Conservation (phyloP, 2,329 filamentous ascomycete genomes). For the Pestalotiopsis sp. region DNA sequence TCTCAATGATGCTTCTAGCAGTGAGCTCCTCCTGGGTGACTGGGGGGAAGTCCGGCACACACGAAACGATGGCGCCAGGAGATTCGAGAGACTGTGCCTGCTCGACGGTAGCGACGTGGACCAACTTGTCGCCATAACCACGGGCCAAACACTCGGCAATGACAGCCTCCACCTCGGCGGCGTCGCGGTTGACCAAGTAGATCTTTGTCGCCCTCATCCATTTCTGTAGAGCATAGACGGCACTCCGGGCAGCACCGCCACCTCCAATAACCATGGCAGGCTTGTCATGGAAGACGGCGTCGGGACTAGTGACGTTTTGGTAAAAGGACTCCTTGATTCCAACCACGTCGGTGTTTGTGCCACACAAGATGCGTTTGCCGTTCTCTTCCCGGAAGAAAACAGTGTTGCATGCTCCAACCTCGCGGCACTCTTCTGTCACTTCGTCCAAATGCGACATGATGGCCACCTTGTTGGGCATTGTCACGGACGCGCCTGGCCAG, state of each 20-base stretch:
- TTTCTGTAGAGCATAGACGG: slow-evolving; percentile 72
- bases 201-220: slow-evolving; percentile 68
- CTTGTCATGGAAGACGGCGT: slow-evolving; percentile 51
- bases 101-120: slow-evolving; percentile 61
- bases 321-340: slow-evolving; percentile 74
- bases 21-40: slow-evolving; percentile 60
- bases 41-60: slow-evolving; percentile 76
- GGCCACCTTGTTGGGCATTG: slow-evolving; percentile 81
- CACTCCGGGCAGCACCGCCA: slow-evolving; percentile 75
- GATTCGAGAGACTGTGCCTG: slow-evolving; percentile 59
- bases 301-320: slow-evolving; percentile 50
- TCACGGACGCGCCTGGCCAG: slow-evolving; percentile 65
- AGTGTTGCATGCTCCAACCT: slow-evolving; percentile 79
- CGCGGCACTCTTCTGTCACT: slow-evolving; percentile 69
- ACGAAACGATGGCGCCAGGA: slow-evolving; percentile 69
- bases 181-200: slow-evolving; percentile 77
- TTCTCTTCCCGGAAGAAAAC: slow-evolving; percentile 61
- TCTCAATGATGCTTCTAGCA: slow-evolving; percentile 56
- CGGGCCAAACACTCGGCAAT: slow-evolving; percentile 60
- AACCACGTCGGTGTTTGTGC: slow-evolving; percentile 80
- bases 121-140: slow-evolving; percentile 59
- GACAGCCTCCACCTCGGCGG: slow-evolving; percentile 65
- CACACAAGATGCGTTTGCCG: slow-evolving; percentile 58
- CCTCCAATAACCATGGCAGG: slow-evolving; percentile 76
- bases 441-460: slow-evolving; percentile 74